Evolutionary conservation across 768 basidiomycete genomes (phyloP).

Genomic region (Mycena maculata): DNA sequence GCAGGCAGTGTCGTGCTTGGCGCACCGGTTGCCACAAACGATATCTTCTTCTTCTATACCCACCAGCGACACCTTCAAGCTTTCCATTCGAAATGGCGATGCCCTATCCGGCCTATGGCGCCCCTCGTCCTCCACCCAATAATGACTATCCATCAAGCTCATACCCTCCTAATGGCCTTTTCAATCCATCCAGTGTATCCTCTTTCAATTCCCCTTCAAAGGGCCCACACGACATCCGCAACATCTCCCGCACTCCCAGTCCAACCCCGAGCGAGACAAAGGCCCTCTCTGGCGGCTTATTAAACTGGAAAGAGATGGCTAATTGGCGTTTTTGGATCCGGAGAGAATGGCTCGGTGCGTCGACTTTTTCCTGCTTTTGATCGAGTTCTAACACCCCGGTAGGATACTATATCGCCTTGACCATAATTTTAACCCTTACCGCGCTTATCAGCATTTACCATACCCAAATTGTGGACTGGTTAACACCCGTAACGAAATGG

Average conservation of each 20-base stretch:
- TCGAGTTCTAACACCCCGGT: not conserved
- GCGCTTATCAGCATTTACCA: constrained; percentile 71
- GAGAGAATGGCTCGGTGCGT: constrained; percentile 68
- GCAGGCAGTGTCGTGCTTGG: constrained; percentile 8
- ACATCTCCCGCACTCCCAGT: constrained; percentile 62
- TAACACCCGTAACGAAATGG: constrained; percentile 74
- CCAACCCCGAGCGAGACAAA: constrained; percentile 71
- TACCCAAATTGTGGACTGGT: constrained; percentile 75
- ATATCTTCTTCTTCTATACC: constrained; percentile 1
- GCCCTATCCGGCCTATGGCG: constrained; percentile 31
- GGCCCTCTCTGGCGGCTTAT: constrained; percentile 54
- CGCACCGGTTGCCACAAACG: constrained; percentile 24
- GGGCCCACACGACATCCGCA: constrained; percentile 32
- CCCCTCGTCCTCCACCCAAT: not conserved
- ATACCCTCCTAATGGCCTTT: constrained; percentile 21
- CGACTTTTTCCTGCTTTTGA: not conserved
- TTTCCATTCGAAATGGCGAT: constrained; percentile 24
- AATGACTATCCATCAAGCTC: not conserved
- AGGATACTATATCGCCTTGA: constrained; percentile 65
- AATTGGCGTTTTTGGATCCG: constrained; percentile 65
- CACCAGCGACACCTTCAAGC: constrained; percentile 15
- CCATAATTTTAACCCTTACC: constrained; percentile 56
- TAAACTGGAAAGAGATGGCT: constrained; percentile 58
- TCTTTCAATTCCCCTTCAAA: constrained; percentile 30
- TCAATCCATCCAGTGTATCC: constrained; percentile 18